A percentile compares a stretch with the other conserved stretches of the same genome.
phyloP scores from a whole-genome alignment of 768 basidiomycete genomes.

The Boletus rubropictus region DNA sequence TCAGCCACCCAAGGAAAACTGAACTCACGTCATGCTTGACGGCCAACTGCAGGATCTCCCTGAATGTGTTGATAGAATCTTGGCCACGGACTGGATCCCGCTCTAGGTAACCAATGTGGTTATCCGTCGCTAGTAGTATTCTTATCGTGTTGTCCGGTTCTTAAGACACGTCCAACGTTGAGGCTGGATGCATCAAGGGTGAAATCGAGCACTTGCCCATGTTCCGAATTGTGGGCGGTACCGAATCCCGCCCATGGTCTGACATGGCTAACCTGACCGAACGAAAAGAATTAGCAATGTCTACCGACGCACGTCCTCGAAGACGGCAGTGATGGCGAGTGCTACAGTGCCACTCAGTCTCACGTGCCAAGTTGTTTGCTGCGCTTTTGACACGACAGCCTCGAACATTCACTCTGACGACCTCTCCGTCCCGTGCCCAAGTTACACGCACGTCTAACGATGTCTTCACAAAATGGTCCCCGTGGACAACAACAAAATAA shows the following conservation, averaged over 20 bases:
- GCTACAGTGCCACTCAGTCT: not conserved
- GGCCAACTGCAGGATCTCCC: slow-evolving; percentile 87
- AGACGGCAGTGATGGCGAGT: not conserved
- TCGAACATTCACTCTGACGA: not conserved
- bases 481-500: slow-evolving; percentile 29
- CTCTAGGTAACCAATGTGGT: slow-evolving; percentile 93
- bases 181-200: not conserved
- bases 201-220: slow-evolving; percentile 30
- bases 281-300: not conserved
- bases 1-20: not conserved
- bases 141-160: slow-evolving; percentile 64
- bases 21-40: slow-evolving; percentile 74
- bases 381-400: slow-evolving; percentile 7
- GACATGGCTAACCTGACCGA: slow-evolving; percentile 18
- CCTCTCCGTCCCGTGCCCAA: not conserved
- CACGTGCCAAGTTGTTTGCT: slow-evolving; percentile 14
- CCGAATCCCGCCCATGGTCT: slow-evolving; percentile 22
- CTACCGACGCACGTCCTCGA: not conserved
- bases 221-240: slow-evolving; percentile 33
- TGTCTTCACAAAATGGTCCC: slow-evolving; percentile 25
- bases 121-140: slow-evolving; percentile 92
- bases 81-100: slow-evolving; percentile 91
- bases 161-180: slow-evolving; percentile 19
- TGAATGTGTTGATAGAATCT: slow-evolving; percentile 93
- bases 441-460: slow-evolving; percentile 2